Percentiles rank a stretch among this genome's conserved stretches.
Conservation (phyloP, 2,329 filamentous ascomycete species). For the Aspergillus clavatus region DNA sequence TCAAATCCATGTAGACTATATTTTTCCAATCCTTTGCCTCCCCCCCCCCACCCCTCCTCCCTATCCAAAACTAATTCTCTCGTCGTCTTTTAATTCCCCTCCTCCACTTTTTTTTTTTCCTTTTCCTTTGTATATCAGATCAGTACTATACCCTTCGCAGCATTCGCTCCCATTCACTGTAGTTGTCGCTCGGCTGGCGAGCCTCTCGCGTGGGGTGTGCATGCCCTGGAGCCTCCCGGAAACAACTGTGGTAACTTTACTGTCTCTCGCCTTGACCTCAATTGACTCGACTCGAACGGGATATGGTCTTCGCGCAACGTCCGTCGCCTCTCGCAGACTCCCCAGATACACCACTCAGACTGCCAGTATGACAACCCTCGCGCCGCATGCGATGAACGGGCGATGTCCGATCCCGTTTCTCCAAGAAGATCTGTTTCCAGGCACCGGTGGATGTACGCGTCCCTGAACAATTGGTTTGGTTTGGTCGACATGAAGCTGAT, state of each 20-base stretch:
- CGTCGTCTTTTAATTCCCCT: conserved; percentile 8
- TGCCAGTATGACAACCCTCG: conserved; percentile 22
- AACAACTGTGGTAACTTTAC: not conserved
- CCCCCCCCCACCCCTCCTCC: conserved; percentile 18
- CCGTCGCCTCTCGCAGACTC: conserved; percentile 8
- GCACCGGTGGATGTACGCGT: conserved; percentile 61
- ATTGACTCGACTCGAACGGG: not conserved
- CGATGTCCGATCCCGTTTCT: conserved; percentile 66
- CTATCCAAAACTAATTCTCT: too few species aligned
- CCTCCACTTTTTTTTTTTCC: conserved; percentile 10
- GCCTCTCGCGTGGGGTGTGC: conserved; percentile 17
- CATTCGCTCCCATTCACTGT: conserved; percentile 8
- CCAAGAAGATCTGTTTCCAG: conserved; percentile 57
- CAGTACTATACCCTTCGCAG: conserved; percentile 5
- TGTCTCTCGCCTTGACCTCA: not conserved
- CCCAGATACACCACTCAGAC: conserved; percentile 1
- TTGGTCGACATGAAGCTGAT: conserved; percentile 4
- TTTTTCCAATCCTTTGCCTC: too few species aligned
- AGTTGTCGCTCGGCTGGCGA: conserved; percentile 16
- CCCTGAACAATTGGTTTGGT: not conserved
- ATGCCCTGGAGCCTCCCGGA: conserved; percentile 3
- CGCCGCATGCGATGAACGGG: conserved; percentile 36
- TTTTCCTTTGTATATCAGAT: conserved; percentile 3
- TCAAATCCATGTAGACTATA: conserved; percentile 16
- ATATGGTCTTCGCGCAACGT: conserved; percentile 11